A percentile compares a stretch with the other conserved stretches of the same genome.
Conservation (phyloP, 371 early-diverging fungal genomes). For the Saksenaea vasiformis region DNA sequence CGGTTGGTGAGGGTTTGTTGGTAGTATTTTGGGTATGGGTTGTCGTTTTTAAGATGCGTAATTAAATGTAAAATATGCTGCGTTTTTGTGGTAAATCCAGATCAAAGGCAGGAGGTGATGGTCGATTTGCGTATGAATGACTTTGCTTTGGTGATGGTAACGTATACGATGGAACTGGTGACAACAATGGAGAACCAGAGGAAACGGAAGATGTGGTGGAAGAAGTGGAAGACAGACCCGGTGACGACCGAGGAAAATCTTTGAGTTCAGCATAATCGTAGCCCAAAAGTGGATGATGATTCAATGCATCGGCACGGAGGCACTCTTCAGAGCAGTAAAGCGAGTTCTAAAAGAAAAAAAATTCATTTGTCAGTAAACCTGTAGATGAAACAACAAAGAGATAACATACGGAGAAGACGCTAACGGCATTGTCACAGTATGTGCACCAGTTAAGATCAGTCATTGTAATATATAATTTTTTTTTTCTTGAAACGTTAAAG, state of each 20-base stretch:
- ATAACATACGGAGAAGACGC: constrained; percentile 8
- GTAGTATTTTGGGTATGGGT: neutral
- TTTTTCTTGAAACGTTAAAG: neutral
- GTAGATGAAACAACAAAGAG: neutral
- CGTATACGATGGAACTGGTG: constrained; percentile 14
- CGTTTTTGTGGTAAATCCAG: constrained; percentile 9
- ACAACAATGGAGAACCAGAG: constrained; percentile 20
- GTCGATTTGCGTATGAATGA: neutral
- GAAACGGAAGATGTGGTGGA: constrained; percentile 7
- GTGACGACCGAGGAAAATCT: constrained; percentile 28
- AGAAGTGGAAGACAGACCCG: constrained; percentile 3
- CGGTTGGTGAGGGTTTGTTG: neutral
- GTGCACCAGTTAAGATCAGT: constrained; percentile 39
- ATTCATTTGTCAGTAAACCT: neutral
- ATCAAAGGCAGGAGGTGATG: constrained; percentile 28
- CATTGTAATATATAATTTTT: neutral
- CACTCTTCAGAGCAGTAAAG: constrained; percentile 35
- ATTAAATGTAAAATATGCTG: constrained; percentile 15
- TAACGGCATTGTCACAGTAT: constrained; percentile 41
- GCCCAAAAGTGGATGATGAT: constrained; percentile 31
- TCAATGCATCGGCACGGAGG: constrained; percentile 25
- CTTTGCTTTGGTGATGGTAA: constrained; percentile 11
- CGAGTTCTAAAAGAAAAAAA: constrained; percentile 23
- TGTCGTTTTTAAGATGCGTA: constrained; percentile 7
- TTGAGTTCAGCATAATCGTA: constrained; percentile 31